Evolutionary conservation across 371 early-diverging fungal genomes (phyloP).

Genomic region (Apophysomyces trapeziformis): DNA sequence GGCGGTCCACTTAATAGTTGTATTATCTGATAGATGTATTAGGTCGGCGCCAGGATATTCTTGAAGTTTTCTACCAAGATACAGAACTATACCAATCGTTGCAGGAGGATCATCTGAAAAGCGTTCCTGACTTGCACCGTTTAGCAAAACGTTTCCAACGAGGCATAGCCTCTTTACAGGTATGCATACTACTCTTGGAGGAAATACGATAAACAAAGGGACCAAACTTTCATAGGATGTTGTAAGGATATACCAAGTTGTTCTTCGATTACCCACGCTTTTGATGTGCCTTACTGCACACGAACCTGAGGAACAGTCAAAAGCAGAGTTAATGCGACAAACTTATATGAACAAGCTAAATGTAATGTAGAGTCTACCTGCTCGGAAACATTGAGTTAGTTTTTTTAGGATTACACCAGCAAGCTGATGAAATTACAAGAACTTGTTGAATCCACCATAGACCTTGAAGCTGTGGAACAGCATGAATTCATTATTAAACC

Average conservation of each 20-base stretch:
- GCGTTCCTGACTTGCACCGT: slow-evolving; percentile 88
- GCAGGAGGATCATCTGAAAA: slow-evolving; percentile 78
- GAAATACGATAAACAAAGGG: background rate
- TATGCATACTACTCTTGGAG: slow-evolving; percentile 9
- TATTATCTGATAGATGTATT: background rate
- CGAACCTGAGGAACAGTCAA: slow-evolving; percentile 33
- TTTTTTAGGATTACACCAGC: slow-evolving; percentile 46
- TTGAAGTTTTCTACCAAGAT: slow-evolving; percentile 75
- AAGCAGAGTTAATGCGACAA: slow-evolving; percentile 25
- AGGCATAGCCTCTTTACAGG: slow-evolving; percentile 79
- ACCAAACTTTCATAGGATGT: slow-evolving; percentile 67
- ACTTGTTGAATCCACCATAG: slow-evolving; percentile 90
- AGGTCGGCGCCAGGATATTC: slow-evolving; percentile 79
- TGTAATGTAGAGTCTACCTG: slow-evolving; percentile 8
- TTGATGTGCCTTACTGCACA: slow-evolving; percentile 57
- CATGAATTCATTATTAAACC: slow-evolving; percentile 93
- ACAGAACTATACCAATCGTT: slow-evolving; percentile 73
- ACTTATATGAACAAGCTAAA: slow-evolving; percentile 26
- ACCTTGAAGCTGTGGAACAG: slow-evolving; percentile 82
- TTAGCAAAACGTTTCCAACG: slow-evolving; percentile 83
- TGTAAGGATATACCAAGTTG: slow-evolving; percentile 88
- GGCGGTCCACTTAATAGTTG: background rate
- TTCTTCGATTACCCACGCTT: slow-evolving; percentile 76
- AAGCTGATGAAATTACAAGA: slow-evolving; percentile 70
- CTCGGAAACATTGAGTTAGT: background rate